Conservation (phyloP, 768 basidiomycete species). For the Russula sp. region DNA sequence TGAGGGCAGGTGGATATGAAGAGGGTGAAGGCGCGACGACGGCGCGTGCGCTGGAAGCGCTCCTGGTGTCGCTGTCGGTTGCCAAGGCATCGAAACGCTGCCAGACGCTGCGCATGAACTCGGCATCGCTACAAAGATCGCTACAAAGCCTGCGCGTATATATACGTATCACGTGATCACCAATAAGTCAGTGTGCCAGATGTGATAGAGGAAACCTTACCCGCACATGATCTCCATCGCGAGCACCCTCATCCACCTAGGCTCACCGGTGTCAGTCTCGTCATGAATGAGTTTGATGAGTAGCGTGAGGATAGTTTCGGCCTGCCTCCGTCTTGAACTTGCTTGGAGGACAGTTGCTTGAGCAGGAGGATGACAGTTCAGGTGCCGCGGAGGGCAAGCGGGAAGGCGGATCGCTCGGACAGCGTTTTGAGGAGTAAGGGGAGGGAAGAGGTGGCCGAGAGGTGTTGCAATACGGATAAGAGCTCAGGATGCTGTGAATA, state of each 20-base stretch:
- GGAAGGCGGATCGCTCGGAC: slow-evolving; percentile 79
- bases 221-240: no score
- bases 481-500: slow-evolving; percentile 71
- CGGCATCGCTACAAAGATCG: slow-evolving; percentile 24
- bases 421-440: slow-evolving; percentile 82
- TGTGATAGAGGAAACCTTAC: no score
- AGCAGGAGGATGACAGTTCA: slow-evolving; percentile 91
- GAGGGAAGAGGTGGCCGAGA: no score
- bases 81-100: slow-evolving; percentile 19
- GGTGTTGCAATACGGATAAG: slow-evolving; percentile 80
- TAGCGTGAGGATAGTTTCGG: no score
- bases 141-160: slow-evolving; percentile 22
- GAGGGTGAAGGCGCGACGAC: no score
- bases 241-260: no score
- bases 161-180: neutral
- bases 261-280: no score
- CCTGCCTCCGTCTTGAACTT: no score
- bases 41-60: slow-evolving; percentile 61
- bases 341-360: no score
- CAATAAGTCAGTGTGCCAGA: neutral
- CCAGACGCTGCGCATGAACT: slow-evolving; percentile 29
- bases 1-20: slow-evolving; percentile 81
- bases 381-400: slow-evolving; percentile 84
- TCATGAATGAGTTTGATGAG: no score
- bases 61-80: slow-evolving; percentile 53